Evolutionary conservation across 352 stramenopile species (phyloP).

Genomic region (Phytopythium chamaehyphon): DNA sequence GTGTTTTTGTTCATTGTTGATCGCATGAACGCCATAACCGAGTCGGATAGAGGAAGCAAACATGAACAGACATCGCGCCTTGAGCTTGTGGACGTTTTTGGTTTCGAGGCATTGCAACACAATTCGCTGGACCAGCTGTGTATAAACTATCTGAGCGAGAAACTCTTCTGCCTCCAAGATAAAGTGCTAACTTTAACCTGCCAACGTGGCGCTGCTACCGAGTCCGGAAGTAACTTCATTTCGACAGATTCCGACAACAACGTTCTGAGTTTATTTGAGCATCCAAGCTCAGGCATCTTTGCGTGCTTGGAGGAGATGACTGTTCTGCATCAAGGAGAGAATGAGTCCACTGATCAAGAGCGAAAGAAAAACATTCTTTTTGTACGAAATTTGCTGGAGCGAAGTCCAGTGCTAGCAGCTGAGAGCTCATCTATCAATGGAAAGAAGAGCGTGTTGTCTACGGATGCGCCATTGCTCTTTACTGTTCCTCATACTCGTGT

Average conservation of each 20-base stretch:
- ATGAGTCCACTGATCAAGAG: slow-evolving; percentile 33
- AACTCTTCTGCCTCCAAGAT: slow-evolving; percentile 50
- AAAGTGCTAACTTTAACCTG: slow-evolving; percentile 18
- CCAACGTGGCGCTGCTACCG: neutral
- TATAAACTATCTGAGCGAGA: slow-evolving; percentile 84
- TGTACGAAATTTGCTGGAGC: slow-evolving; percentile 58
- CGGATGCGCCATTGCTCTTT: slow-evolving; percentile 31
- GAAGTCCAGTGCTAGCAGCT: slow-evolving; percentile 25
- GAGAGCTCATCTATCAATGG: slow-evolving; percentile 15
- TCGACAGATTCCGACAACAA: slow-evolving; percentile 7
- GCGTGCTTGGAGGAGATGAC: slow-evolving; percentile 69
- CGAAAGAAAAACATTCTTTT: slow-evolving; percentile 67
- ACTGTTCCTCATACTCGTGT: slow-evolving; percentile 44
- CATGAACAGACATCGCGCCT: slow-evolving; percentile 12
- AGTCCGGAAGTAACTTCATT: no score
- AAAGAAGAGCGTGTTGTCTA: neutral
- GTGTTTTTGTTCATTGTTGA: slow-evolving; percentile 42
- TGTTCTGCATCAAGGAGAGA: slow-evolving; percentile 55
- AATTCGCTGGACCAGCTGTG: slow-evolving; percentile 80
- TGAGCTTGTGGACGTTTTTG: slow-evolving; percentile 71
- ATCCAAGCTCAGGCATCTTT: slow-evolving; percentile 46
- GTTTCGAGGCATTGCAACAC: slow-evolving; percentile 58
- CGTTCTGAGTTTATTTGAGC: slow-evolving; percentile 44
- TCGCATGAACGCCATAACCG: slow-evolving; percentile 42
- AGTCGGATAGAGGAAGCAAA: neutral